A percentile compares a stretch with the other conserved stretches of the same genome.
Evolutionary conservation across 2,329 filamentous ascomycete species (phyloP).

Genomic region (Xylariaceae sp.): DNA sequence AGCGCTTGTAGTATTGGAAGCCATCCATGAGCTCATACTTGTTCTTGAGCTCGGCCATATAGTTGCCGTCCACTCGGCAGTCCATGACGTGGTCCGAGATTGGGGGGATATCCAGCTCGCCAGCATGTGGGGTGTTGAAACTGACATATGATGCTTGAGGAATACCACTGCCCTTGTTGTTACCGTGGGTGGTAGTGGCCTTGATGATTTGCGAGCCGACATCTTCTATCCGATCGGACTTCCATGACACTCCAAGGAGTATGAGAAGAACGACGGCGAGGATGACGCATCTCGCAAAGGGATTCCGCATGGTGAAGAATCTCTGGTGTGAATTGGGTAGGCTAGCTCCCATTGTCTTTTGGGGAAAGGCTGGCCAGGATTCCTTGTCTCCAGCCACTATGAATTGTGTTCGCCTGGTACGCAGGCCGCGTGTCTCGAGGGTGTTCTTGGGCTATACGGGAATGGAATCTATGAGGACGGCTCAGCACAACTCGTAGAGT

Average conservation of each 20-base stretch:
- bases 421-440: constrained; percentile 1
- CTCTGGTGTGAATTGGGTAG: constrained; percentile 37
- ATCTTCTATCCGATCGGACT: constrained; percentile 38
- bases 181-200: constrained; percentile 31
- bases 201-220: constrained; percentile 40
- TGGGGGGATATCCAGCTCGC: constrained; percentile 30
- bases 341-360: constrained; percentile 36
- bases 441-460: not conserved
- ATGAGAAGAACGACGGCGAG: constrained; percentile 42
- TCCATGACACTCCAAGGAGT: constrained; percentile 39
- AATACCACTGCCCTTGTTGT: constrained; percentile 31
- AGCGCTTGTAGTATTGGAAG: constrained; percentile 55
- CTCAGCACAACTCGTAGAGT: not conserved
- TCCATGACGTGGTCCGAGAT: constrained; percentile 39
- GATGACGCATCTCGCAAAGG: constrained; percentile 42
- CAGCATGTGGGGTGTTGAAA: constrained; percentile 20
- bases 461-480: not conserved
- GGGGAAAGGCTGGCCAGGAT: constrained; percentile 16
- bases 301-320: constrained; percentile 47
- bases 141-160: constrained; percentile 29
- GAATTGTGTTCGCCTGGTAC: constrained; percentile 1
- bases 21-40: constrained; percentile 46
- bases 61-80: constrained; percentile 46
- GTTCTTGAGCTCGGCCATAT: constrained; percentile 42
- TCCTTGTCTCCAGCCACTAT: constrained; percentile 18